Conservation (phyloP, 116 monocot genomes). For the Posidonia oceanica region DNA sequence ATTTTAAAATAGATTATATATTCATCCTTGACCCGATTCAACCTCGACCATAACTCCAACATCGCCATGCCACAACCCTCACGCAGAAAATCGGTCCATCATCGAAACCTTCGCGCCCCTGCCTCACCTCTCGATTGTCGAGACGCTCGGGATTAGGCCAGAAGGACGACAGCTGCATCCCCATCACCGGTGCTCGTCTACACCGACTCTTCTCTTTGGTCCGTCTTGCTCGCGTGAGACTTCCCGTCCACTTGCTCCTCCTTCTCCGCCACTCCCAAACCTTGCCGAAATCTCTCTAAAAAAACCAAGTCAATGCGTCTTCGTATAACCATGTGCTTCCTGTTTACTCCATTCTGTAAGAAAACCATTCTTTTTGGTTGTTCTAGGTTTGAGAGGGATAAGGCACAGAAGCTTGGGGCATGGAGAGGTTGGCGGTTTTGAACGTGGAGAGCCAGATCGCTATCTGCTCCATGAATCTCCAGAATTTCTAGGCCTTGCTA, state of each 20-base stretch:
- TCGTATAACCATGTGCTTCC: not conserved
- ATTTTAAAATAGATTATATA: too few species aligned
- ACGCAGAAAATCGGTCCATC: too few species aligned
- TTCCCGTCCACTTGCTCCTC: slow-evolving; percentile 14
- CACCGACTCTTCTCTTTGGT: slow-evolving; percentile 38
- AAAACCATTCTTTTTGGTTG: not conserved
- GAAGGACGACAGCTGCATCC: slow-evolving; percentile 42
- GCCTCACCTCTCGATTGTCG: too few species aligned
- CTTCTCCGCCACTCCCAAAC: not conserved
- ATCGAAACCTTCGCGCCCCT: too few species aligned
- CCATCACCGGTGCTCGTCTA: slow-evolving; percentile 47
- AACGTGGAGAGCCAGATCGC: slow-evolving; percentile 15
- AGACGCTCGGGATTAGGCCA: too few species aligned
- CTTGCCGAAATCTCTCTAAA: slow-evolving; percentile 21
- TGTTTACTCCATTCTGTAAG: not conserved
- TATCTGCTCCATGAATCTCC: slow-evolving; percentile 6
- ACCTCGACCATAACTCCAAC: too few species aligned
- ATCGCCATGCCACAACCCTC: too few species aligned
- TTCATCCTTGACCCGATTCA: too few species aligned
- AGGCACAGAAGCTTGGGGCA: slow-evolving; percentile 13
- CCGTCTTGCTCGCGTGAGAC: slow-evolving; percentile 35
- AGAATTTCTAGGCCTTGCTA: not conserved
- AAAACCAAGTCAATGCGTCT: slow-evolving; percentile 22
- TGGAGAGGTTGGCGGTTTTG: slow-evolving; percentile 12
- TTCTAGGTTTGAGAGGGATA: slow-evolving; percentile 29